Conservation (phyloP, 495 filamentous ascomycete genomes). For the Talaromyces nanjingensis region DNA sequence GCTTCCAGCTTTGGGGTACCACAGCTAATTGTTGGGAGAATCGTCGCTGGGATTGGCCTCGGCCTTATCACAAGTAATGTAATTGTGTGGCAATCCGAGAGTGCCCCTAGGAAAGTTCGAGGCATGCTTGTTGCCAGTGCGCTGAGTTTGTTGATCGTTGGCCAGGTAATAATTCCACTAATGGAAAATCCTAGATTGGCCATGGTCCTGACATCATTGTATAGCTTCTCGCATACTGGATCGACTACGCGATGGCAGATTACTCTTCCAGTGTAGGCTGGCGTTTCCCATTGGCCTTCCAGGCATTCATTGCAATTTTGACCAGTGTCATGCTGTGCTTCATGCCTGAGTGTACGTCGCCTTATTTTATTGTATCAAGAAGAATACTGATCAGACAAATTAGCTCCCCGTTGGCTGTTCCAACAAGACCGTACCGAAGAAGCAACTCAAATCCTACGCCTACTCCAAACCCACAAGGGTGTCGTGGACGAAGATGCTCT, state of each 20-base stretch:
- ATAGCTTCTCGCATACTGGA: conserved; percentile 21
- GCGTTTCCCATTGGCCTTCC: conserved; percentile 39
- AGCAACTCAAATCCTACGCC: conserved; percentile 25
- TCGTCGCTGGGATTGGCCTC: conserved; percentile 22
- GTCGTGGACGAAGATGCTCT: conserved; percentile 13
- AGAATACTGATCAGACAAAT: background rate
- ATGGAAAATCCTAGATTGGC: background rate
- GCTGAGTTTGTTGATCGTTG: conserved; percentile 13
- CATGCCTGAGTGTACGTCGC: conserved; percentile 18
- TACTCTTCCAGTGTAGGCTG: conserved; percentile 25
- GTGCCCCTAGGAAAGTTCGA: conserved; percentile 8
- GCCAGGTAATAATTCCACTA: background rate
- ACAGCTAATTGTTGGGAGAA: conserved; percentile 36
- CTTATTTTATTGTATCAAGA: background rate
- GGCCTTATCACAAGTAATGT: conserved; percentile 12
- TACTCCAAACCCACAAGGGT: conserved; percentile 21
- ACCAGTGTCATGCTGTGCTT: conserved; percentile 16
- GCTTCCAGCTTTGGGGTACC: conserved; percentile 34
- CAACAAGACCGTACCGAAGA: conserved; percentile 21
- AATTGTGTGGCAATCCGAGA: conserved; percentile 14
- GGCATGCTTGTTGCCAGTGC: conserved; percentile 11
- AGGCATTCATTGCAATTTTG: conserved; percentile 22
- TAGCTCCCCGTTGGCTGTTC: conserved; percentile 24
- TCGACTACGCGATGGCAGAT: conserved; percentile 19
- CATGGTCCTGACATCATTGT: background rate